phyloP scores from a whole-genome alignment of 75 land plant species.

The Picea sitchensis region DNA sequence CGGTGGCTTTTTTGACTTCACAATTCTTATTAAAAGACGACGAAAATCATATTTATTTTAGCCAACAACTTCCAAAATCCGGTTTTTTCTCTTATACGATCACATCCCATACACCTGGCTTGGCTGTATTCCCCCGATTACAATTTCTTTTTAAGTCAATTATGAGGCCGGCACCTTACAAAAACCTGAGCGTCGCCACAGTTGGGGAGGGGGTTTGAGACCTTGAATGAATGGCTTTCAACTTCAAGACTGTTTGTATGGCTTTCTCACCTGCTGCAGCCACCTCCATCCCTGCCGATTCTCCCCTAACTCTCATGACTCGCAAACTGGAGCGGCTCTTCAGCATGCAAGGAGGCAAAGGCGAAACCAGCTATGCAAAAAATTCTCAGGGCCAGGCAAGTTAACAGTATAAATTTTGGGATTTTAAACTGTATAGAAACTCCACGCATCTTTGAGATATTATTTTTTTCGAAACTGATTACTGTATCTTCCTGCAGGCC shows the following conservation, averaged over 20 bases:
- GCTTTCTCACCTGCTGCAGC: no score
- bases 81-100: neutral
- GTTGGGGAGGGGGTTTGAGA: neutral
- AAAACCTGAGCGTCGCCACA: neutral
- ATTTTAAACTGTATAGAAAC: neutral
- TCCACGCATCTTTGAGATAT: neutral
- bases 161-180: neutral
- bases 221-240: neutral
- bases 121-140: neutral
- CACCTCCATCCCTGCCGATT: neutral
- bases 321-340: constrained; percentile 38
- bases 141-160: neutral
- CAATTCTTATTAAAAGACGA: neutral
- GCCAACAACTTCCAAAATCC: neutral
- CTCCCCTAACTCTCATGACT: neutral
- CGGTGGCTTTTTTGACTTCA: neutral
- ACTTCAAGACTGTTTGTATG: no score
- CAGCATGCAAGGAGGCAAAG: constrained; percentile 66
- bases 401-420: neutral
- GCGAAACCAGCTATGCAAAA: constrained; percentile 65
- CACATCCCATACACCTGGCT: neutral
- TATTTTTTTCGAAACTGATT: neutral
- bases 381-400: constrained; percentile 60
- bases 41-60: neutral
- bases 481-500: constrained; percentile 24